A percentile compares a stretch with the other conserved stretches of the same genome.
These are phyloP conservation scores for Niebla homalea DNA, from an alignment of 495 filamentous ascomycete species.

Conservation along the genomic window DNA sequence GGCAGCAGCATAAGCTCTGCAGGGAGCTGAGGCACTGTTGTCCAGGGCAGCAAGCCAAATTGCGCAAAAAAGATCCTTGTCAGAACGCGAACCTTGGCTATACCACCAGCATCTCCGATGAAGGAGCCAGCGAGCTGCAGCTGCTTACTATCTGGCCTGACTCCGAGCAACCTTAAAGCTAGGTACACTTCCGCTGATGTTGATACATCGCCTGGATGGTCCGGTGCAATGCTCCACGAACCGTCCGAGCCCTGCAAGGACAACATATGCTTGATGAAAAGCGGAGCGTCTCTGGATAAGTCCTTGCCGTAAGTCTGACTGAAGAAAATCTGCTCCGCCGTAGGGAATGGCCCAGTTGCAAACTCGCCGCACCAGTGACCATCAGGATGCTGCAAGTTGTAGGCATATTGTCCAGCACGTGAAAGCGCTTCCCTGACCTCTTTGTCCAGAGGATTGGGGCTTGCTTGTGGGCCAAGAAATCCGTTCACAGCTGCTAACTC, in stretches of 20 bases:
- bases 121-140: neutral
- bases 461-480: too few relatives aligned
- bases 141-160: neutral
- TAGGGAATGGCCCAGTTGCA: neutral
- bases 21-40: slow-evolving; percentile 26
- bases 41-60: slow-evolving; percentile 33
- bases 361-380: slow-evolving; percentile 1
- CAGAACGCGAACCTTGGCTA: slow-evolving; percentile 26
- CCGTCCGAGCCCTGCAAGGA: slow-evolving; percentile 11
- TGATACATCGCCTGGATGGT: slow-evolving; percentile 13
- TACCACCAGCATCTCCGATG: slow-evolving; percentile 22
- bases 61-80: slow-evolving; percentile 27
- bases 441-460: too few relatives aligned
- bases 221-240: slow-evolving; percentile 13
- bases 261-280: slow-evolving; percentile 1
- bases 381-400: neutral
- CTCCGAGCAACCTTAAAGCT: slow-evolving; percentile 17
- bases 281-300: neutral
- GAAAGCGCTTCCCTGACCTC: neutral
- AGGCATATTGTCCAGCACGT: neutral
- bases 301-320: neutral
- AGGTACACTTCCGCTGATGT: slow-evolving; percentile 16
- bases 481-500: too few relatives aligned
- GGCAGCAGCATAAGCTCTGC: slow-evolving; percentile 27
- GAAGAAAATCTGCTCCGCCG: neutral